Base-by-base conservation (phyloP, 768 basidiomycete genomes). In the Lentinula lateritia region DNA sequence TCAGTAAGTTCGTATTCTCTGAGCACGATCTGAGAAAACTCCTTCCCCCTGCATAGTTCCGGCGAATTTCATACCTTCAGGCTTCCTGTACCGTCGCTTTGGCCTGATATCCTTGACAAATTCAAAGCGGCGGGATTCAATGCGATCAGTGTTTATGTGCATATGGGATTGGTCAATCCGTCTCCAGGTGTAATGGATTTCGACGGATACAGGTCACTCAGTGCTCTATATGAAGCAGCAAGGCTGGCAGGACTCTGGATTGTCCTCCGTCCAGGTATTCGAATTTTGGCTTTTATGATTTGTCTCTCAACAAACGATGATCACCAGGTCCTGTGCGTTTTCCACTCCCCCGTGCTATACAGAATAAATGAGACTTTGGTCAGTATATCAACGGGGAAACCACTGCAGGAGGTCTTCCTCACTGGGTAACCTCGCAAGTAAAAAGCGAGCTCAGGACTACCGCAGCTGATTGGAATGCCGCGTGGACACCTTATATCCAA, bases 61-160 rank as follows among this genome's bases (percentile, higher is more conserved):
- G 86, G 85, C 59, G 86, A 86, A 65, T 84, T 86, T 65, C 87
- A 86, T 63, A 76, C 82, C 6, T 88, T 82, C 72, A 79, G 85
- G 32, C 72, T 87, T 20, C 86, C 84, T 15, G 83, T 86, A 3
- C 84, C 83, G 35, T 76, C 77, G 9, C 72, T 88, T 34, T 87
- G 86, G 85, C 71, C 77, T 16, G 86, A 87, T 65, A 77, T 87
- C 41, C 75, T 87, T 45, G 82, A 88, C 60, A 88, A 83, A 67
- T 70, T 80, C 61, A 84, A 83, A 61, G 84, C 84, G 1, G 81
- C 82, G 0, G 87, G 86, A 5, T 76, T 88, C 62, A 87, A 86
- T 45, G 75, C 79, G 0, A 71, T 84, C 60, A 82, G 83, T 57
- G 73, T 87, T 41, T 87, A 87, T 66, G 76, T 78, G 1, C 85